A percentile compares a stretch with the other conserved stretches of the same genome.
Evolutionary conservation across 371 early-diverging fungal genomes (phyloP).

Genomic region (Saksenaea oblongispora): DNA sequence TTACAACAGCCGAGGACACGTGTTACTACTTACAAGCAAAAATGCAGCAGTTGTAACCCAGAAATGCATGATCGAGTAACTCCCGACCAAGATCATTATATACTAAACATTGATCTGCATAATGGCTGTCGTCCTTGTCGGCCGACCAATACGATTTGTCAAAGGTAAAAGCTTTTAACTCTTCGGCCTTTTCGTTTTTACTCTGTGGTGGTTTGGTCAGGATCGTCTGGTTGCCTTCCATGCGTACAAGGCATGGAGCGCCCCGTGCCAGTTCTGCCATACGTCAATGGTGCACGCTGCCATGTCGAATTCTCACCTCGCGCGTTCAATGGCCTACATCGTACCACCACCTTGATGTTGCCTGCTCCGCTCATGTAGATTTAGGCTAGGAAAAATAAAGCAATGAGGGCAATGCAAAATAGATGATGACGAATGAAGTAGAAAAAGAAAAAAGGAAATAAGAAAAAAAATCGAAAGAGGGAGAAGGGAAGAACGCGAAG

Average conservation of each 20-base stretch:
- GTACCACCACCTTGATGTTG: slow-evolving; percentile 80
- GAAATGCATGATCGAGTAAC: slow-evolving; percentile 84
- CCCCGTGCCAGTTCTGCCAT: slow-evolving; percentile 62
- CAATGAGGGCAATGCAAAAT: background rate
- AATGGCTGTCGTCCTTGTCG: slow-evolving; percentile 61
- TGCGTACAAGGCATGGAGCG: slow-evolving; percentile 63
- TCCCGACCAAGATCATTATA: slow-evolving; percentile 78
- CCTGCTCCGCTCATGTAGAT: slow-evolving; percentile 28
- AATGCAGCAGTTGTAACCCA: slow-evolving; percentile 87
- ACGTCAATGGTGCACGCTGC: slow-evolving; percentile 1
- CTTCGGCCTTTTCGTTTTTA: slow-evolving; percentile 41
- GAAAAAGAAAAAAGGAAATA: background rate
- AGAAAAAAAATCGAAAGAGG: background rate
- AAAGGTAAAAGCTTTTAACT: slow-evolving; percentile 74
- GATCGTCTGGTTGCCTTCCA: slow-evolving; percentile 75
- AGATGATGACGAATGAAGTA: background rate
- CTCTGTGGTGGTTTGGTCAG: slow-evolving; percentile 55
- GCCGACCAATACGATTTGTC: slow-evolving; percentile 88
- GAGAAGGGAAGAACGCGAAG: background rate
- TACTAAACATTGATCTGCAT: slow-evolving; percentile 77
- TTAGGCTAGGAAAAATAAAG: background rate
- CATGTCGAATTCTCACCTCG: slow-evolving; percentile 52
- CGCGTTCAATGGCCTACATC: slow-evolving; percentile 76
- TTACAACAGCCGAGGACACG: background rate
- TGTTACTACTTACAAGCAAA: slow-evolving; percentile 71